phyloP scores from a whole-genome alignment of 2,329 filamentous ascomycete genomes.

The Falciphora oryzae region DNA sequence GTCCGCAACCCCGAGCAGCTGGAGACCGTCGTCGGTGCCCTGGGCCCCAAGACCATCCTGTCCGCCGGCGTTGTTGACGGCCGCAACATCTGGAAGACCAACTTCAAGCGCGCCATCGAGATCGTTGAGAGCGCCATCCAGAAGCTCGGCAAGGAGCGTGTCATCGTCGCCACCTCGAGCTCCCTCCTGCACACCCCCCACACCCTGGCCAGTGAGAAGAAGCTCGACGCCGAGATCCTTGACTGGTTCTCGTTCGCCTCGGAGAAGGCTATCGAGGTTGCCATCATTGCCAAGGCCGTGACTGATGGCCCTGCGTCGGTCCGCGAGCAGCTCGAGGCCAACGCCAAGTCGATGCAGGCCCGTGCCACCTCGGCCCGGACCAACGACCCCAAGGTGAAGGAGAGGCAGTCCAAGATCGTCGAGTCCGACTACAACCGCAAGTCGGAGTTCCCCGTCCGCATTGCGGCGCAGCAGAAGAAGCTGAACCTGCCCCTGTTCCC shows the following conservation, averaged over 20 bases:
- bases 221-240: conserved; percentile 84
- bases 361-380: conserved; percentile 90
- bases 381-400: conserved; percentile 97
- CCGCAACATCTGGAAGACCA: conserved; percentile 99
- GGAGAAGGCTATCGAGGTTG: conserved; percentile 89
- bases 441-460: conserved; percentile 79
- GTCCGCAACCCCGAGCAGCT: conserved; percentile 99
- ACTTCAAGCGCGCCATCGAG: conserved; percentile 94
- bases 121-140: conserved; percentile 83
- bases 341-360: conserved; percentile 87
- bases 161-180: conserved; percentile 94
- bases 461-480: conserved; percentile 82
- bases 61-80: conserved; percentile 97
- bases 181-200: conserved; percentile 98
- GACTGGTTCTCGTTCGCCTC: conserved; percentile 99
- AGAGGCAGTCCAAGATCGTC: conserved; percentile 84
- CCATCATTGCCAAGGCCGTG: conserved; percentile 93
- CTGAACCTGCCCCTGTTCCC: conserved; percentile 96
- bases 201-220: conserved; percentile 98
- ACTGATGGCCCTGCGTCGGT: conserved; percentile 86
- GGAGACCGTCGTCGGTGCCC: conserved; percentile 71
- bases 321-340: conserved; percentile 85
- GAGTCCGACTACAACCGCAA: conserved; percentile 85
- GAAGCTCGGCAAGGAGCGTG: conserved; percentile 93
- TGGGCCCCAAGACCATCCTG: conserved; percentile 83